Evolutionary conservation across 768 basidiomycete genomes (phyloP).

Genomic region (Pisolithus orientalis): DNA sequence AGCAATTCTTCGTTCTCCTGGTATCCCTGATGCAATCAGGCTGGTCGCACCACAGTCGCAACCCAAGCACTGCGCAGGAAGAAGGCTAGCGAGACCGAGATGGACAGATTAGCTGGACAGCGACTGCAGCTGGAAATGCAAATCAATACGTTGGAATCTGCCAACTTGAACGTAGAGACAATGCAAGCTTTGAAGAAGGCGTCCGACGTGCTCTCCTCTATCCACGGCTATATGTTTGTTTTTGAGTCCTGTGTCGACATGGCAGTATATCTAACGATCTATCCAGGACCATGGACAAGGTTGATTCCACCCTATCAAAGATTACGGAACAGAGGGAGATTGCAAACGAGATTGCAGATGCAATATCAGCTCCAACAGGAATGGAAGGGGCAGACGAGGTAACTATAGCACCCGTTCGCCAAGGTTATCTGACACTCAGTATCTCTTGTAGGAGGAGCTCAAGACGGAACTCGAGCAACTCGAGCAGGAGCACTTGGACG

Average conservation of each 20-base stretch:
- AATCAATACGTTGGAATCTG: conserved; percentile 94
- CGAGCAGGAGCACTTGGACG: conserved; percentile 85
- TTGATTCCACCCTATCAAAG: conserved; percentile 81
- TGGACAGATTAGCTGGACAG: conserved; percentile 79
- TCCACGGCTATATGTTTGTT: conserved; percentile 85
- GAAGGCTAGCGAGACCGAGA: conserved; percentile 81
- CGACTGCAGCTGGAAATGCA: conserved; percentile 93
- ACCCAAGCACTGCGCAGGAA: conserved; percentile 88
- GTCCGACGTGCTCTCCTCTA: conserved; percentile 79
- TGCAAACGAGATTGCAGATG: conserved; percentile 87
- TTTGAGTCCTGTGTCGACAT: not conserved
- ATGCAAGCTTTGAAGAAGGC: conserved; percentile 98
- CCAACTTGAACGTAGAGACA: conserved; percentile 96
- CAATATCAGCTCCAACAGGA: conserved; percentile 68
- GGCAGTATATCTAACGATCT: conserved; percentile 1
- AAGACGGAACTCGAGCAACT: conserved; percentile 76
- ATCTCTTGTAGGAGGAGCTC: conserved; percentile 65
- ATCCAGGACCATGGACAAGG: conserved; percentile 74
- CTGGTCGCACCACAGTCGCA: conserved; percentile 51
- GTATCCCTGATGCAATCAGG: conserved; percentile 3
- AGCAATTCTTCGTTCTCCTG: not conserved
- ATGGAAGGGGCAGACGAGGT: conserved; percentile 69
- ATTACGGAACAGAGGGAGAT: conserved; percentile 89
- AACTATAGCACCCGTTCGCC: conserved; percentile 16
- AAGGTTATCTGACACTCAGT: not conserved